A percentile compares a stretch with the other conserved stretches of the same genome.
phyloP scores from a whole-genome alignment of 805 yeast species.

The Huiozyma sinensis region DNA sequence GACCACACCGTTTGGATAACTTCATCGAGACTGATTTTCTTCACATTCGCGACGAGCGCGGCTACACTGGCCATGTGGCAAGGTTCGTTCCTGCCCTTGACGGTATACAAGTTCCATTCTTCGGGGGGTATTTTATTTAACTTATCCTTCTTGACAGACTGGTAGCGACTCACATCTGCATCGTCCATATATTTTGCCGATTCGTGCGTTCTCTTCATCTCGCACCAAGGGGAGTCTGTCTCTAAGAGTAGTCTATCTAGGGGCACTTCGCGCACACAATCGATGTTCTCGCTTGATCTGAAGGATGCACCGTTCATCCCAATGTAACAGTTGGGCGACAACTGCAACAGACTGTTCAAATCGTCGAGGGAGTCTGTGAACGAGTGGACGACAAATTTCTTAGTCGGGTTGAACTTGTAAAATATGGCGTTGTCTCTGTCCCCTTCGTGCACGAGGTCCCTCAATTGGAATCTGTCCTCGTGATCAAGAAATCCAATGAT shows the following conservation, averaged over 20 bases:
- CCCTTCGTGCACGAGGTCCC: slow-evolving; percentile 1
- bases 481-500: slow-evolving; percentile 32
- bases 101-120: slow-evolving; percentile 31
- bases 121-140: slow-evolving; percentile 17
- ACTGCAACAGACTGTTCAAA: slow-evolving; percentile 40
- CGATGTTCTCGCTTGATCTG: slow-evolving; percentile 61
- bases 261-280: slow-evolving; percentile 61
- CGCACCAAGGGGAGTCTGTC: slow-evolving; percentile 99
- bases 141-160: slow-evolving; percentile 27
- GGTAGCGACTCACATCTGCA: slow-evolving; percentile 22
- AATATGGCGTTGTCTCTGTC: slow-evolving; percentile 8
- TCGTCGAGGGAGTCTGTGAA: slow-evolving; percentile 78
- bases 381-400: slow-evolving; percentile 85
- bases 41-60: slow-evolving; percentile 46
- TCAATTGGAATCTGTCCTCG: slow-evolving; percentile 14
- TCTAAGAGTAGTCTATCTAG: slow-evolving; percentile 64
- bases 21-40: slow-evolving; percentile 31
- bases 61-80: slow-evolving; percentile 77
- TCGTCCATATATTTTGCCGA: slow-evolving; percentile 45
- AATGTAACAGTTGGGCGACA: slow-evolving; percentile 36
- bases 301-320: slow-evolving; percentile 93
- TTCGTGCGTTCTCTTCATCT: slow-evolving; percentile 73
- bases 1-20: slow-evolving; percentile 42
- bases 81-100: slow-evolving; percentile 89
- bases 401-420: slow-evolving; percentile 26